Base-by-base conservation (phyloP, 768 basidiomycete species). In the Amanita rimosa region DNA sequence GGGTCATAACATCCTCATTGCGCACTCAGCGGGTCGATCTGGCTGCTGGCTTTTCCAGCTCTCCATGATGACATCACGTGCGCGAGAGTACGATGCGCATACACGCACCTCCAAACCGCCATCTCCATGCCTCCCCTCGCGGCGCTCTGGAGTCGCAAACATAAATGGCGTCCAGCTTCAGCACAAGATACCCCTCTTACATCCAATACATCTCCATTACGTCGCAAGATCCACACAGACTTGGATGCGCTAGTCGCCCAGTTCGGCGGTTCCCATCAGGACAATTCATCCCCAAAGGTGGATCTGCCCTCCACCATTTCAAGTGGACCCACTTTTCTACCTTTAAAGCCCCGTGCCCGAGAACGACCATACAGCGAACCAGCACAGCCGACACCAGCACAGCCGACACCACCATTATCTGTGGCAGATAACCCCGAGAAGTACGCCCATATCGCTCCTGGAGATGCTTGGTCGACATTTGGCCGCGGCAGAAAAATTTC, bases 161-260 rank as follows among this genome's bases (percentile, higher is more conserved):
- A 36, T 16, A n/a, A 33, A 27, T 10, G 29, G 3, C 43, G 38
- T 14, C 14, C 42, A 34, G 40, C 13, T 19, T 6, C 29, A 6
- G 22, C 26, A 34, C 10, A 35, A n/a, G 22, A 19, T 7, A 16
- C 13, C 31, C 9, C 13, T 36, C 8, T 11, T n/a, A 11, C 39
- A 2, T 40, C 27, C 33, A 33, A 16, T 16, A 4, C 40, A 16
- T 43, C 48, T 42, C 40, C 40, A 19, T 21, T 48, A 33, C 42
- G 61, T 29, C 62, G 59, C 24, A 68, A 62, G 54, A 71, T 72
- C 35, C 70, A 69, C 43, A 64, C 68, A 44, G 58, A 72, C 49
- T 56, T 69, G 22, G 60, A 65, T 50, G 60, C 62, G 27, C 48
- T 49, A 8, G 40, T 37, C 4, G 40, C 27, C 38, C 55, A 67